Conservation (phyloP, 164 flowering plant species). For the Hamamelis virginiana region DNA sequence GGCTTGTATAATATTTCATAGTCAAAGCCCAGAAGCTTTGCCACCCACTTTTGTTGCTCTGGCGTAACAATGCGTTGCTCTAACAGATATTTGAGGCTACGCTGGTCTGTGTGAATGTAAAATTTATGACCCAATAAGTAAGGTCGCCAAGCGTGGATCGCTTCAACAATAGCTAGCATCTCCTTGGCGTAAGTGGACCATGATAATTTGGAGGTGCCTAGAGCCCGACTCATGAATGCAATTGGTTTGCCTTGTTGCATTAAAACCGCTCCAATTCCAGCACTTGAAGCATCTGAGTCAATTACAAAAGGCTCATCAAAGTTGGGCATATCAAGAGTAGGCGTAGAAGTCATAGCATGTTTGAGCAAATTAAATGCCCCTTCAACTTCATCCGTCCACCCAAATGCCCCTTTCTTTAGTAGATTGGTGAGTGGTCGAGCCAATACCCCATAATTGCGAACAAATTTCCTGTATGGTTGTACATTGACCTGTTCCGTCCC, state of each 20-base stretch:
- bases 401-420: no score
- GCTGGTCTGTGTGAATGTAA: no score
- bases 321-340: background rate
- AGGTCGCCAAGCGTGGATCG: background rate
- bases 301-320: background rate
- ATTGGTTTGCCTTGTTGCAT: background rate
- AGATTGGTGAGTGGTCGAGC: no score
- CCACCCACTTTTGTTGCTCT: no score
- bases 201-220: background rate
- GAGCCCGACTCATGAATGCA: background rate
- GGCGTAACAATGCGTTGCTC: background rate
- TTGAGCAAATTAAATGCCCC: no score
- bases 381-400: no score
- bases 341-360: no score
- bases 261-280: slow-evolving; percentile 6
- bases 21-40: slow-evolving; percentile 9
- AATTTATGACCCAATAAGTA: slow-evolving; percentile 7
- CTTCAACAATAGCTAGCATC: slow-evolving; percentile 1
- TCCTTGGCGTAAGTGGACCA: slow-evolving; percentile 4
- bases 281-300: background rate
- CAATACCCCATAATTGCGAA: no score
- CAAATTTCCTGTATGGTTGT: no score
- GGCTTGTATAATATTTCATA: background rate
- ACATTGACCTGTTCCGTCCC: no score
- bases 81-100: background rate